Evolutionary conservation across 208 protist species (phyloP).

Genomic region (Crithidia mellificae): DNA sequence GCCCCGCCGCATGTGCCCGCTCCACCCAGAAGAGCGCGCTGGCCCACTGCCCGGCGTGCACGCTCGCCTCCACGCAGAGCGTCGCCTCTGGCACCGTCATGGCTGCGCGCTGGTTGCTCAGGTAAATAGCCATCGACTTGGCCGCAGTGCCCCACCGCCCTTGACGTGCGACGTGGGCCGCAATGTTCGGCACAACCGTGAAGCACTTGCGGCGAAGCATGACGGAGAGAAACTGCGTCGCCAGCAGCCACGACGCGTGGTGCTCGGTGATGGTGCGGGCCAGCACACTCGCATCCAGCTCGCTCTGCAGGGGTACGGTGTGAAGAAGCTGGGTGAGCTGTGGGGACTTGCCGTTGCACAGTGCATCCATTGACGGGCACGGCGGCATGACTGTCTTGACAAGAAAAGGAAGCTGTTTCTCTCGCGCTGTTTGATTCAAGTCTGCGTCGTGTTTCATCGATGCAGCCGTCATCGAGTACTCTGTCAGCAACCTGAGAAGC

Average conservation of each 20-base stretch:
- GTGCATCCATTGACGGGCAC: slow-evolving; percentile 1
- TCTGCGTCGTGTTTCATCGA: neutral
- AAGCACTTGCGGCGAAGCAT: slow-evolving; percentile 67
- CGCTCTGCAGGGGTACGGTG: slow-evolving; percentile 26
- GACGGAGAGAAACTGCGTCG: slow-evolving; percentile 54
- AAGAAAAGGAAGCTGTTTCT: neutral
- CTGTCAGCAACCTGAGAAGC: slow-evolving; percentile 45
- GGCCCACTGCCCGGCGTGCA: slow-evolving; percentile 62
- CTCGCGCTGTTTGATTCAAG: neutral
- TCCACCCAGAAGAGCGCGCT: slow-evolving; percentile 86
- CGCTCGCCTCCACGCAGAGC: slow-evolving; percentile 66
- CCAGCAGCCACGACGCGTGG: slow-evolving; percentile 50
- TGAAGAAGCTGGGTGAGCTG: slow-evolving; percentile 21
- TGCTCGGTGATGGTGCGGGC: slow-evolving; percentile 69
- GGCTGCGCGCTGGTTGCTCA: slow-evolving; percentile 56
- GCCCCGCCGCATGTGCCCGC: slow-evolving; percentile 45
- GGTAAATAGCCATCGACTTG: slow-evolving; percentile 62
- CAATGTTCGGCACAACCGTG: slow-evolving; percentile 47
- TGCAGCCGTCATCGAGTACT: slow-evolving; percentile 1
- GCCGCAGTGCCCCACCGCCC: slow-evolving; percentile 52
- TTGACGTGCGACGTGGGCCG: slow-evolving; percentile 46
- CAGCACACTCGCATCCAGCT: slow-evolving; percentile 56
- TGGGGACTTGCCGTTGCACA: slow-evolving; percentile 10
- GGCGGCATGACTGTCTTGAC: neutral
- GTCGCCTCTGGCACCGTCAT: slow-evolving; percentile 44